Conservation (phyloP, 2,329 filamentous ascomycete genomes). For the Aspergillus hortae region DNA sequence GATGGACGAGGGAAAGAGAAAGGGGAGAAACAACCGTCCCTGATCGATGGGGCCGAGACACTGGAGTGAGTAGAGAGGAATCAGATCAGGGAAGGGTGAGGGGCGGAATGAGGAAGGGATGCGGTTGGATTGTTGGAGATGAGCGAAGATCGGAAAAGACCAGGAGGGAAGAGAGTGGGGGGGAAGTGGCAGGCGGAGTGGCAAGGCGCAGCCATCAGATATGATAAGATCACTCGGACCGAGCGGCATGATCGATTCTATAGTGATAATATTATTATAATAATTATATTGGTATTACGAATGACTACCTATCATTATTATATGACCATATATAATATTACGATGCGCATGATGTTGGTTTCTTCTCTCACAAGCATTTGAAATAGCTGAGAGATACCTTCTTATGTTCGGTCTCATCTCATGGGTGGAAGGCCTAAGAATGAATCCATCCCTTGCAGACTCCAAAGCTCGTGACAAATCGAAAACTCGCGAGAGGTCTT, state of each 20-base stretch:
- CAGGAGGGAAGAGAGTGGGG: slow-evolving; percentile 1
- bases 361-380: no score
- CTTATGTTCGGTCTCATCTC: no score
- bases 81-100: not conserved
- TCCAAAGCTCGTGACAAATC: no score
- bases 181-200: slow-evolving; percentile 10
- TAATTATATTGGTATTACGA: not conserved
- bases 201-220: slow-evolving; percentile 21
- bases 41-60: no score
- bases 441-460: no score
- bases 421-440: no score
- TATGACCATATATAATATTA: not conserved
- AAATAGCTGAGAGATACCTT: no score
- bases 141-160: not conserved
- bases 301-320: not conserved
- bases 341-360: not conserved
- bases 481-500: no score
- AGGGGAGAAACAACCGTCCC: no score
- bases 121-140: not conserved
- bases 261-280: not conserved
- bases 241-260: slow-evolving; percentile 1
- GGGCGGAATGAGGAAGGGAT: not conserved
- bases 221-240: slow-evolving; percentile 24
- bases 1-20: not conserved
- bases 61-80: not conserved